Percentiles rank a stretch among this genome's conserved stretches.
Evolutionary conservation across 2,329 filamentous ascomycete species (phyloP).

Genomic region (Colletotrichum endophyticum): DNA sequence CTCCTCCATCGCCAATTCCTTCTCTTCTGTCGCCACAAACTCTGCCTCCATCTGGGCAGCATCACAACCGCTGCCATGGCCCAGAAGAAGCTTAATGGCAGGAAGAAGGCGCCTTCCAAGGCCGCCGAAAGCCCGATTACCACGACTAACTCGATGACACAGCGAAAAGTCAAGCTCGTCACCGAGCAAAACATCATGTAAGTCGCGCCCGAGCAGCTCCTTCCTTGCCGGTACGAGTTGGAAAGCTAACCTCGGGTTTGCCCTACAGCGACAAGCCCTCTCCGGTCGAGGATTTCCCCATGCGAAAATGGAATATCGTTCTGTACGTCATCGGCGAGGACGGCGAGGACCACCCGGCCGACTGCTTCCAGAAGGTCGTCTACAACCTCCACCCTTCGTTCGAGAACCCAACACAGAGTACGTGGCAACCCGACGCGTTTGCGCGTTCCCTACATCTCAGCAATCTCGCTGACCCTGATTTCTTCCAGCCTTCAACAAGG

Average conservation of each 20-base stretch:
- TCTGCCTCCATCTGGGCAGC: neutral
- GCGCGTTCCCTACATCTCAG: neutral
- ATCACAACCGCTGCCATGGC: neutral
- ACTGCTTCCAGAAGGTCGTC: conserved; percentile 87
- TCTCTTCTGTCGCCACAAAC: neutral
- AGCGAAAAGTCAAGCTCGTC: conserved; percentile 90
- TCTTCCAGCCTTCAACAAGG: conserved; percentile 72
- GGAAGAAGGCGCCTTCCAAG: neutral
- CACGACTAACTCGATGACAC: conserved; percentile 44
- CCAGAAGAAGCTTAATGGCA: neutral
- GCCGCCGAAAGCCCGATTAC: neutral
- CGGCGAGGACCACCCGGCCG: conserved; percentile 82
- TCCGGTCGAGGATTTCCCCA: conserved; percentile 85
- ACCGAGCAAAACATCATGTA: conserved; percentile 92
- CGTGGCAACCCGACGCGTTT: conserved; percentile 36
- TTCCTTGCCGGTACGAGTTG: neutral
- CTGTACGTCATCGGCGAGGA: conserved; percentile 85
- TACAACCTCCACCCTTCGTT: conserved; percentile 97
- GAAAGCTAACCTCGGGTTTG: conserved; percentile 22
- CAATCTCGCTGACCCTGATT: conserved; percentile 17
- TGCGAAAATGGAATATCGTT: conserved; percentile 90
- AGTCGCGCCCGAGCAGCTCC: conserved; percentile 21
- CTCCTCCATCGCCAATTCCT: neutral
- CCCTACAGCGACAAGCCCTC: conserved; percentile 74
- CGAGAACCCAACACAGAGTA: conserved; percentile 84